Conservation (phyloP, 768 basidiomycete species). For the Harrya chromipes region DNA sequence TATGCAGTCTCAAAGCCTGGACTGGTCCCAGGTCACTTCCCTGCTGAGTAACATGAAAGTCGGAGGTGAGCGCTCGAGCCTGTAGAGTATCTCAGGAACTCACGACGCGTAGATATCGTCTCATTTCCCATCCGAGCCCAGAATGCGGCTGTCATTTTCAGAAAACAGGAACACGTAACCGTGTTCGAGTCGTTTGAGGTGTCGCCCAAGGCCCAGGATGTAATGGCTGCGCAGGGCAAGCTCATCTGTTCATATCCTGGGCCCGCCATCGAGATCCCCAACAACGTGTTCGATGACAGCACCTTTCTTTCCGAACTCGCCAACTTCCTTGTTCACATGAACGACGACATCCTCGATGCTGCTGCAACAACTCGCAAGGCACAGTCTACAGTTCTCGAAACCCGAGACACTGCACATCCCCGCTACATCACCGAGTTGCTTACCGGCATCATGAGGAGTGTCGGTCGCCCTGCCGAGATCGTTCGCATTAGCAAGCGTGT, state of each 20-base stretch:
- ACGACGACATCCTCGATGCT: slow-evolving; percentile 30
- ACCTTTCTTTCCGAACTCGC: slow-evolving; percentile 34
- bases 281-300: slow-evolving; percentile 24
- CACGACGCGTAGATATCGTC: slow-evolving; percentile 30
- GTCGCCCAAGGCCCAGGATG: slow-evolving; percentile 28
- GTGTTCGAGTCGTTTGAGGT: slow-evolving; percentile 46
- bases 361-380: slow-evolving; percentile 25
- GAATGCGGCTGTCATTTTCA: slow-evolving; percentile 43
- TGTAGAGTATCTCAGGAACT: not conserved
- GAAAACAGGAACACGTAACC: slow-evolving; percentile 21
- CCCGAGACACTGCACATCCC: slow-evolving; percentile 31
- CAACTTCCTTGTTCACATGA: slow-evolving; percentile 34
- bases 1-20: slow-evolving; percentile 1
- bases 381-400: slow-evolving; percentile 18
- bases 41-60: slow-evolving; percentile 6
- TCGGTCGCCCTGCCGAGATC: slow-evolving; percentile 19
- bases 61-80: slow-evolving; percentile 14
- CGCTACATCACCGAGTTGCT: slow-evolving; percentile 47
- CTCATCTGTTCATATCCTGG: slow-evolving; percentile 42
- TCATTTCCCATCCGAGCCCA: slow-evolving; percentile 40
- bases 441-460: slow-evolving; percentile 40
- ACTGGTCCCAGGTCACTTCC: slow-evolving; percentile 6
- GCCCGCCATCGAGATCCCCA: slow-evolving; percentile 37
- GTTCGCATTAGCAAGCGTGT: slow-evolving; percentile 32
- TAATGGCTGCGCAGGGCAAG: slow-evolving; percentile 40